Percentiles rank a stretch among this genome's conserved stretches.
phyloP scores from a whole-genome alignment of 495 filamentous ascomycete species.

The Elaphomyces granulatus region DNA sequence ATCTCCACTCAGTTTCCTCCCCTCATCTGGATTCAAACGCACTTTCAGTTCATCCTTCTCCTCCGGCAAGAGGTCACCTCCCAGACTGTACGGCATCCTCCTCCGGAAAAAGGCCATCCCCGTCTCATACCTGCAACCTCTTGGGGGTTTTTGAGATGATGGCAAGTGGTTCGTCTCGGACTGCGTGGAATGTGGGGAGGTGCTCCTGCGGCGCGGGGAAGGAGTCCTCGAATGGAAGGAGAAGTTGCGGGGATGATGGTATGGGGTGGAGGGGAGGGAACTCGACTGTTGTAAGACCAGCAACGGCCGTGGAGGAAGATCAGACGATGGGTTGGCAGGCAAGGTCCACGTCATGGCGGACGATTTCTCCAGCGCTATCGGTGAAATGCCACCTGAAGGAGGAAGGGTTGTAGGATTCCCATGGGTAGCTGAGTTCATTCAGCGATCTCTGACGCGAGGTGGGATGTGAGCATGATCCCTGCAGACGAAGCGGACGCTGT shows the following conservation, averaged over 20 bases:
- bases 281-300: slow-evolving; percentile 59
- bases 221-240: slow-evolving; percentile 75
- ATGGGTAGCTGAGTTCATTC: slow-evolving; percentile 33
- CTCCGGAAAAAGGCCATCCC: slow-evolving; percentile 55
- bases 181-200: slow-evolving; percentile 79
- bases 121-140: slow-evolving; percentile 72
- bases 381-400: slow-evolving; percentile 28
- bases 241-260: slow-evolving; percentile 72
- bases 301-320: slow-evolving; percentile 26
- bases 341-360: slow-evolving; percentile 31
- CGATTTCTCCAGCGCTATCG: slow-evolving; percentile 28
- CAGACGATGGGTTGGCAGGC: slow-evolving; percentile 22
- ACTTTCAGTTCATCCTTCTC: slow-evolving; percentile 50
- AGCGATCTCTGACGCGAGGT: too few relatives aligned
- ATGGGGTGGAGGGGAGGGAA: slow-evolving; percentile 89
- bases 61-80: slow-evolving; percentile 55
- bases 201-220: slow-evolving; percentile 64
- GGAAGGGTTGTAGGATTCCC: slow-evolving; percentile 28
- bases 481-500: too few relatives aligned
- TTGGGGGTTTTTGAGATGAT: slow-evolving; percentile 42
- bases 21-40: slow-evolving; percentile 57
- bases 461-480: too few relatives aligned
- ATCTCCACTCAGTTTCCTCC: slow-evolving; percentile 60
- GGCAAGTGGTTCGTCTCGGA: slow-evolving; percentile 70
- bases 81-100: slow-evolving; percentile 85